phyloP scores from a whole-genome alignment of 345 rosid species.

The Populus simonii region DNA sequence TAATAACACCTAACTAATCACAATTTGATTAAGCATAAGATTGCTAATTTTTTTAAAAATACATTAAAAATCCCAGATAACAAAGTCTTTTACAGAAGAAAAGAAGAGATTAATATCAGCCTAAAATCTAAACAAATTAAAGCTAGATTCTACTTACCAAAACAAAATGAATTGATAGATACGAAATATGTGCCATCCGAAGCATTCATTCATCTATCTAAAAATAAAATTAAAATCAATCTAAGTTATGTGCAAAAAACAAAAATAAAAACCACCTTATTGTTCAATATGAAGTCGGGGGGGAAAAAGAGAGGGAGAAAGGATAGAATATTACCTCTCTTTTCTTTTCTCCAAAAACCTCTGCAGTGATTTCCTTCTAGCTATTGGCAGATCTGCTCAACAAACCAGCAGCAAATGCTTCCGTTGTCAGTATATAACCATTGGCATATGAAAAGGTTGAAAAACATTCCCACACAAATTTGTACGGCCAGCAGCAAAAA shows the following conservation, averaged over 20 bases:
- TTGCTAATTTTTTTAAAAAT: no score
- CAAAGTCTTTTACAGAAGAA: neutral
- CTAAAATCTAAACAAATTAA: neutral
- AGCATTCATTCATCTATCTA: neutral
- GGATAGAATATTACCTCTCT: constrained; percentile 50
- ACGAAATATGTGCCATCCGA: neutral
- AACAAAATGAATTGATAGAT: neutral
- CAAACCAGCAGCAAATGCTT: neutral
- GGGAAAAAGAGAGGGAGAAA: neutral
- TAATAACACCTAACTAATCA: neutral
- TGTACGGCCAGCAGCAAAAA: neutral
- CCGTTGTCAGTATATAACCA: no score
- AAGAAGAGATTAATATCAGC: neutral
- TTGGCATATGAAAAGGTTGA: neutral
- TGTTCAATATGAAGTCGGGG: neutral
- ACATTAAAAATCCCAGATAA: neutral
- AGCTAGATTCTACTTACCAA: no score
- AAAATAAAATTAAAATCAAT: no score
- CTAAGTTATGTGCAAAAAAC: neutral
- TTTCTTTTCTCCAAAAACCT: constrained; percentile 89
- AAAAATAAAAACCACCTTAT: neutral
- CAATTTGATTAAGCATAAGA: neutral
- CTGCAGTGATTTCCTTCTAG: constrained; percentile 69
- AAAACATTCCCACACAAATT: neutral
- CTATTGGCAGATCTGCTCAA: constrained; percentile 63